Evolutionary conservation across 139 green algal species (phyloP).

Genomic region (Diplosphaera chodatii): DNA sequence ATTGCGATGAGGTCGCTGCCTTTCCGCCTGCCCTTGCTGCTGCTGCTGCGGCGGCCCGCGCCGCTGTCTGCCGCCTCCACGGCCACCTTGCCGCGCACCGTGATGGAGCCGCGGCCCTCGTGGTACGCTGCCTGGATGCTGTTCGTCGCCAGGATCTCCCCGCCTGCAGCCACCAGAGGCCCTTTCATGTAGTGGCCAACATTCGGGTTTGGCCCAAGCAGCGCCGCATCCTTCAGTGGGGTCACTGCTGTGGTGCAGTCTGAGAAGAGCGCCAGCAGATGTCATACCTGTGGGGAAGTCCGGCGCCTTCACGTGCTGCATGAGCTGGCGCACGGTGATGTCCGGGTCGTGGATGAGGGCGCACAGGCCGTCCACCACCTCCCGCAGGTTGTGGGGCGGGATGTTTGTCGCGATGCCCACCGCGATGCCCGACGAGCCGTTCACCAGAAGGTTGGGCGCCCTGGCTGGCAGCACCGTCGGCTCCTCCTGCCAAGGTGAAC

Average conservation of each 20-base stretch:
- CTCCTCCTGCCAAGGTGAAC: slow-evolving; percentile 52
- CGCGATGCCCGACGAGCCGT: slow-evolving; percentile 89
- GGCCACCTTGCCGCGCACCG: slow-evolving; percentile 54
- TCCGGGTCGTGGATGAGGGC: slow-evolving; percentile 76
- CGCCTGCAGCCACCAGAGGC: slow-evolving; percentile 33
- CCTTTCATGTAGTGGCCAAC: too few species aligned
- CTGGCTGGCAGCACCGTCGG: slow-evolving; percentile 84
- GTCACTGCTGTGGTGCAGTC: too few species aligned
- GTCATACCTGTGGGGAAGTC: slow-evolving; percentile 91
- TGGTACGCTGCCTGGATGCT: slow-evolving; percentile 56
- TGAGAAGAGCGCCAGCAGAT: too few species aligned
- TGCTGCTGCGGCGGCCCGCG: neutral
- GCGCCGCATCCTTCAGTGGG: too few species aligned
- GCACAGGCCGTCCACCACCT: slow-evolving; percentile 78
- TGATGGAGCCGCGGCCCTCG: slow-evolving; percentile 63
- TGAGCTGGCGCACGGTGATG: slow-evolving; percentile 69
- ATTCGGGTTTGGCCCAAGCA: too few species aligned
- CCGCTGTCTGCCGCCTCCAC: slow-evolving; percentile 56
- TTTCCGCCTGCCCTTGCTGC: neutral
- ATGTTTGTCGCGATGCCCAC: slow-evolving; percentile 95
- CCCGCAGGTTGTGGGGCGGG: slow-evolving; percentile 91
- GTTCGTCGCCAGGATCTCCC: slow-evolving; percentile 45
- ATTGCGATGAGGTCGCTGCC: slow-evolving; percentile 61
- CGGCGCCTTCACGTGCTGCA: slow-evolving; percentile 77
- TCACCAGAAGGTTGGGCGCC: slow-evolving; percentile 89